These are phyloP conservation scores for Ganoderma sinense DNA, from an alignment of 1,284 basidiomycete species.

Conservation along the genomic window DNA sequence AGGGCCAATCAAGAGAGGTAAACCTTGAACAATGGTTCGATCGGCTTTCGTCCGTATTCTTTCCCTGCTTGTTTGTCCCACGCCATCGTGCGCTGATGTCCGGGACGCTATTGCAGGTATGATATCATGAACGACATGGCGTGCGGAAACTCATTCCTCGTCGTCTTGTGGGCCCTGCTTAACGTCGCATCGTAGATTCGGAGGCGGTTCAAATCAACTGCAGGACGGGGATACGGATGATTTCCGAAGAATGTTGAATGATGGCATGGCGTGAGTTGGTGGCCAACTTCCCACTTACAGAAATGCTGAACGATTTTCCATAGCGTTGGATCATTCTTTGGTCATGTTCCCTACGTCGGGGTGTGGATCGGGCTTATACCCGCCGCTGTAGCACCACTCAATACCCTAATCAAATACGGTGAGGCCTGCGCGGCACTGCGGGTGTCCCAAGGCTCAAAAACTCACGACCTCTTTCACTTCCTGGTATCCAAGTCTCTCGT, in stretches of 20 bases:
- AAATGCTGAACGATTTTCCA: not conserved
- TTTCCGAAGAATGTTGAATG: conserved; percentile 27
- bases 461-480: conserved; percentile 34
- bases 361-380: conserved; percentile 23
- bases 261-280: conserved; percentile 26
- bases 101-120: conserved; percentile 40
- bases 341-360: conserved; percentile 20
- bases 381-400: conserved; percentile 3
- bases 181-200: conserved; percentile 28
- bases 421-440: conserved; percentile 10
- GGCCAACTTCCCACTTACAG: not conserved
- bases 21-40: conserved; percentile 13
- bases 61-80: not conserved
- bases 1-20: not conserved
- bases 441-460: conserved; percentile 12
- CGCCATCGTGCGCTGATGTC: not conserved
- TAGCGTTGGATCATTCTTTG: conserved; percentile 19
- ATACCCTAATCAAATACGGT: conserved; percentile 13
- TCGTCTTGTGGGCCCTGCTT: not conserved
- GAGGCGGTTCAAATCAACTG: conserved; percentile 39
- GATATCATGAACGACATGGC: conserved; percentile 72
- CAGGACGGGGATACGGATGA: conserved; percentile 32
- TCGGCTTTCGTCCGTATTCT: not conserved
- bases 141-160: conserved; percentile 44
- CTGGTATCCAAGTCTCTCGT: conserved; percentile 3